Evolutionary conservation across 306 rosid genomes (phyloP), one percentile per base, ranked within the genome.

Genomic region (Betula pendula): DNA sequence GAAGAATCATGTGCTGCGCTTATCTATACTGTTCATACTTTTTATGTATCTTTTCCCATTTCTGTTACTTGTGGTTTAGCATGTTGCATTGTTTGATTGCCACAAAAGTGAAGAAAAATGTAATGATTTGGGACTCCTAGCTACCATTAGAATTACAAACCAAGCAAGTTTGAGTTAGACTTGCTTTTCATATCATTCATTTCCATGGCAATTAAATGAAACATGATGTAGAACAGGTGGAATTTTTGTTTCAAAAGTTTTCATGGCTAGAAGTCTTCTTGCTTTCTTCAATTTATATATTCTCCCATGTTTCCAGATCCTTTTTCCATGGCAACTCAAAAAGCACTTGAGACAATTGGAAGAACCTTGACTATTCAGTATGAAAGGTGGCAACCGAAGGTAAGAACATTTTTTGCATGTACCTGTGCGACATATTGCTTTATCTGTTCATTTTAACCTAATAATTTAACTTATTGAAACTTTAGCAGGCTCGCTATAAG

Each of bases 381-480:
- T 82, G 98, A 93, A 84, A 92, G 99, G 86, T 96, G 99, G 99
- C 98, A 92, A 85, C 98, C 99, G 29, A 89, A 86, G 98, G 99
- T 96, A 86, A 48, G 84, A 62, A 77, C 51, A 75, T 50, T 62
- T 50, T 70, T 83, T 29, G 35, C 47, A 48, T 60, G 68, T 71
- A 60, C 53, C 69, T 79, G 76, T 81, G 59, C 65, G 31, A 20
- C 68, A 40, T 29, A 14, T 70, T 80, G 62, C 40, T 31, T 79
- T 78, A 60, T 81, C 48, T 73, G 42, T 82, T 69, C 72, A 40
- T 60, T 79, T 53, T 75, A 76, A 45, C 49, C 15, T 45, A 45
- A 45, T 45, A 52, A 67, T 68, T 81, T 83, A 58, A 81, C 38
- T 63, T 85, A 62, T 82, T 71, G 79, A 58, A 72, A 72, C 78